These are phyloP conservation scores for Diplodia mutila DNA, from an alignment of 2,329 filamentous ascomycete species.

Conservation along the genomic window DNA sequence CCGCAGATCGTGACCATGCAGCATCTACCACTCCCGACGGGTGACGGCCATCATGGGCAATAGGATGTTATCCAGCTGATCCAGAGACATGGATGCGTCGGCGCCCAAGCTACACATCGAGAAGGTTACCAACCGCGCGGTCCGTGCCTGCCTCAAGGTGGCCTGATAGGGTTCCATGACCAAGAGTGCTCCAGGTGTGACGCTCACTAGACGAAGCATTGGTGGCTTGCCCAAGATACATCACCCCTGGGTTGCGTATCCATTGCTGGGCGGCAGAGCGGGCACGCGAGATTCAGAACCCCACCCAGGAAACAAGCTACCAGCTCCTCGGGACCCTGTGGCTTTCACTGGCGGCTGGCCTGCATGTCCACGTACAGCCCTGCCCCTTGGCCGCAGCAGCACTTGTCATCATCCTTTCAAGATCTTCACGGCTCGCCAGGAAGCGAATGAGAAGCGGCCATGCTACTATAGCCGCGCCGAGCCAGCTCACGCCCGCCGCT, in stretches of 20 bases:
- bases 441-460: not conserved
- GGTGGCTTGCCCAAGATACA: constrained; percentile 24
- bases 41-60: not conserved
- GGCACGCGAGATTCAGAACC: constrained; percentile 21
- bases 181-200: constrained; percentile 21
- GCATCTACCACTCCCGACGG: constrained; percentile 23
- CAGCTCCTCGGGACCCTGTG: constrained; percentile 12
- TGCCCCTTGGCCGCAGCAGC: not conserved
- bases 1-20: constrained; percentile 19
- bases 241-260: constrained; percentile 8
- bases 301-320: constrained; percentile 19
- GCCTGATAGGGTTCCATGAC: constrained; percentile 26
- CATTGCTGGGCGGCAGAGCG: constrained; percentile 6
- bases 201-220: constrained; percentile 20
- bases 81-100: constrained; percentile 24
- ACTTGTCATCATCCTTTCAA: constrained; percentile 5
- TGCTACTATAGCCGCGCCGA: not conserved
- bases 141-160: constrained; percentile 21
- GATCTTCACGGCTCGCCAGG: constrained; percentile 7
- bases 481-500: constrained; percentile 3
- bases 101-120: constrained; percentile 24
- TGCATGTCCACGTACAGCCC: not conserved
- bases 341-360: constrained; percentile 9
- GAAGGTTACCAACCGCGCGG: constrained; percentile 22
- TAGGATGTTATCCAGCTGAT: constrained; percentile 25